A percentile compares a stretch with the other conserved stretches of the same genome.
phyloP scores from a whole-genome alignment of 768 basidiomycete genomes.

The Macrolepiota albuminosa region DNA sequence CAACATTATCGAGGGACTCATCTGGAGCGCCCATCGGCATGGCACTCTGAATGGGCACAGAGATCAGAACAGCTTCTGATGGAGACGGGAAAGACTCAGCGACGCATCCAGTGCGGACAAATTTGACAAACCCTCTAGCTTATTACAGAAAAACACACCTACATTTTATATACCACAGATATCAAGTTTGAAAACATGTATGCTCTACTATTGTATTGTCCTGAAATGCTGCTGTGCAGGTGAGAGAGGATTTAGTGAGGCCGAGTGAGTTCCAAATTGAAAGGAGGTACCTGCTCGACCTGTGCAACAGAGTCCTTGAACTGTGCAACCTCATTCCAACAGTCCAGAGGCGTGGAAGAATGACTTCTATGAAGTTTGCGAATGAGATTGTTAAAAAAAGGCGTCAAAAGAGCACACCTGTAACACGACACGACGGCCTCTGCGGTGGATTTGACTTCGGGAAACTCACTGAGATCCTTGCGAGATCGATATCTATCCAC shows the following conservation, averaged over 20 bases:
- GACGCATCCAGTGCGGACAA: background rate
- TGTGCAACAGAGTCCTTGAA: constrained; percentile 68
- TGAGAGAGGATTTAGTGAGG: background rate
- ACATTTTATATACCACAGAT: background rate
- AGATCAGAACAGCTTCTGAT: constrained; percentile 3
- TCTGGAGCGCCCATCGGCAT: constrained; percentile 15
- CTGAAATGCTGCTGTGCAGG: constrained; percentile 56
- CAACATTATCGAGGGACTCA: constrained; percentile 9
- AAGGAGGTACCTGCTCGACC: constrained; percentile 55
- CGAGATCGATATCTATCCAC: constrained; percentile 66
- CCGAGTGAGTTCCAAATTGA: background rate
- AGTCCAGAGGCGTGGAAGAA: constrained; percentile 55
- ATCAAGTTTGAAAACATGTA: constrained; percentile 4
- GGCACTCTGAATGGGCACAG: constrained; percentile 14
- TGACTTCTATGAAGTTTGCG: constrained; percentile 38
- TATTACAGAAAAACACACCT: constrained; percentile 4
- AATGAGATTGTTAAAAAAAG: constrained; percentile 1
- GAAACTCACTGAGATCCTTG: constrained; percentile 48
- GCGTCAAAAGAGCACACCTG: constrained; percentile 38
- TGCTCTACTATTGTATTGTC: constrained; percentile 38
- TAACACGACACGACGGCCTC: constrained; percentile 73
- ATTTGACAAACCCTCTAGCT: background rate
- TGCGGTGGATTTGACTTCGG: constrained; percentile 50
- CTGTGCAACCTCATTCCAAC: constrained; percentile 64
- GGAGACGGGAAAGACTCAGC: constrained; percentile 2